phyloP scores from a whole-genome alignment of 495 filamentous ascomycete species.

The Penicillium herquei region DNA sequence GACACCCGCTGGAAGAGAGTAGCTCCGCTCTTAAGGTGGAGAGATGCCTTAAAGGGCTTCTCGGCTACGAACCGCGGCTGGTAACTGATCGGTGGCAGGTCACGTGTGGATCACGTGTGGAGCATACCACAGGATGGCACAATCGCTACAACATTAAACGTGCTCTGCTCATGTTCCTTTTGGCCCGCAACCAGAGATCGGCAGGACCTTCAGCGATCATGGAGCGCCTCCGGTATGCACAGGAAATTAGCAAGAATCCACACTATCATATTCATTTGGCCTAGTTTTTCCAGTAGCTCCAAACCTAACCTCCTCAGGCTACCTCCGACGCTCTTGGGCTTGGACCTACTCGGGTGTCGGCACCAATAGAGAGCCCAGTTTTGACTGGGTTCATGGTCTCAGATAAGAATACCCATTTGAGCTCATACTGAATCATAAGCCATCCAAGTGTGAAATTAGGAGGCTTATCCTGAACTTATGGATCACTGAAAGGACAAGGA shows the following conservation, averaged over 20 bases:
- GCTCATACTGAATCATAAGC: too few species aligned
- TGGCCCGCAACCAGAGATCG: not conserved
- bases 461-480: too few species aligned
- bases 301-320: not conserved
- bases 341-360: too few species aligned
- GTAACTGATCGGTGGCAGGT: not conserved
- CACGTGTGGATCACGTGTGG: constrained; percentile 2
- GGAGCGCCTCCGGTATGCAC: not conserved
- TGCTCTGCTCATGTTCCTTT: not conserved
- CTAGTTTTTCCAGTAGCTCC: not conserved
- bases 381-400: too few species aligned
- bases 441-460: too few species aligned
- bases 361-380: too few species aligned
- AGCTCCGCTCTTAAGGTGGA: constrained; percentile 2
- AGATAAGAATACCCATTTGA: too few species aligned
- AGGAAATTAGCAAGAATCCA: not conserved
- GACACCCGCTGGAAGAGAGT: not conserved
- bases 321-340: too few species aligned
- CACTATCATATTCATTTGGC: not conserved
- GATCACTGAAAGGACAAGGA: too few species aligned
- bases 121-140: too few species aligned
- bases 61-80: constrained; percentile 10
- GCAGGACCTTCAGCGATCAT: not conserved
- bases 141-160: not conserved
- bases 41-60: not conserved